Percentiles rank a stretch among this genome's conserved stretches.
Evolutionary conservation across 208 protist species (phyloP).

Genomic region (Wallacemonas collosoma): DNA sequence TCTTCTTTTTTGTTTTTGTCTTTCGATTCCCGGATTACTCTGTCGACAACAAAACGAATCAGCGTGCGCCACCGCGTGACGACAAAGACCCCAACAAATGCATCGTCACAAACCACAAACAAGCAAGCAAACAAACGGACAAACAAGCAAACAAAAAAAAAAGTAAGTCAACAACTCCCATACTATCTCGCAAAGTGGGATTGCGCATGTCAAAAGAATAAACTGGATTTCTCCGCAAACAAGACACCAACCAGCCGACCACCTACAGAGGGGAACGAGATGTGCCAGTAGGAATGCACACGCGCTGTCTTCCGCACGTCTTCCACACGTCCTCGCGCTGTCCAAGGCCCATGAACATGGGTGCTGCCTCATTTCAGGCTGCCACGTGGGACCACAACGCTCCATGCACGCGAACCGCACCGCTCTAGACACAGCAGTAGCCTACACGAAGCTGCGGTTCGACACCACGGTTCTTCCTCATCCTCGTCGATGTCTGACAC

Average conservation of each 20-base stretch:
- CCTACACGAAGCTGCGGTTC: no score
- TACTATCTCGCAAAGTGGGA: not conserved
- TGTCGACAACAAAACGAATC: not conserved
- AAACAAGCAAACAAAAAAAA: constrained; percentile 2
- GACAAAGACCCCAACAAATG: no score
- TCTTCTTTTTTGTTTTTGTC: not conserved
- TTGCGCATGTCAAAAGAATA: not conserved
- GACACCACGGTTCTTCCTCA: no score
- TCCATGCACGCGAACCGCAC: no score
- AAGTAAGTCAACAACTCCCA: not conserved
- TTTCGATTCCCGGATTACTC: not conserved
- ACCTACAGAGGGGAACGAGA: not conserved
- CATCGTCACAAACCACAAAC: not conserved
- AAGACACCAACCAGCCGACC: not conserved
- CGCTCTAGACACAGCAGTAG: no score
- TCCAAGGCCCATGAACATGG: no score
- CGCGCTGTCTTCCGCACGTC: no score
- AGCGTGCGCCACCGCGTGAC: no score
- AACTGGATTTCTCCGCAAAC: not conserved
- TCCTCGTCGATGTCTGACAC: no score
- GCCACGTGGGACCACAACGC: no score
- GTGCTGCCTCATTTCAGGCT: no score
- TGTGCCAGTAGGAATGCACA: not conserved
- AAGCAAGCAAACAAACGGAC: not conserved
- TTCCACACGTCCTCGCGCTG: no score